Conservation (phyloP, 169 alveolate genomes). For the Cryptosporidium sp. region DNA sequence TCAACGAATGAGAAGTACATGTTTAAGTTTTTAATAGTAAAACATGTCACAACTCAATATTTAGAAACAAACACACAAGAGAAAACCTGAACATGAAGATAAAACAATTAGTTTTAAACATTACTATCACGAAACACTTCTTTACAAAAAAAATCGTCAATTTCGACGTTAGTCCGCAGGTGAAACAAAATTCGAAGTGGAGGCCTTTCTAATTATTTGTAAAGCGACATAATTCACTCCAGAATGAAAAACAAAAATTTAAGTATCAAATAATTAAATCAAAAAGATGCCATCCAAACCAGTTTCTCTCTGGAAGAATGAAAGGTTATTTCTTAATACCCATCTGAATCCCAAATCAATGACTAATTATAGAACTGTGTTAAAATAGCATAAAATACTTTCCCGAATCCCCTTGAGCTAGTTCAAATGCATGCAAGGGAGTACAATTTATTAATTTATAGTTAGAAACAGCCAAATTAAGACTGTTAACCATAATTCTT, state of each 20-base stretch:
- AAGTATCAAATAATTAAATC: neutral
- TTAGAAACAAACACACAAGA: neutral
- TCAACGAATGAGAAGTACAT: neutral
- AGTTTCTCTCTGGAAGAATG: slow-evolving; percentile 3
- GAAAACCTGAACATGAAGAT: neutral
- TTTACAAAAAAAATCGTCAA: neutral
- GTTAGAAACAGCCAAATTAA: neutral
- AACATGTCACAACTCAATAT: neutral
- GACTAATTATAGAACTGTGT: neutral
- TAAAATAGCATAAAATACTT: no score
- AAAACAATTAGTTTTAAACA: slow-evolving; percentile 23
- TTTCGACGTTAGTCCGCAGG: neutral
- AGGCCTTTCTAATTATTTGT: neutral
- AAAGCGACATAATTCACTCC: neutral
- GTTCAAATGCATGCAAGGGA: neutral
- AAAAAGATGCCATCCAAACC: neutral
- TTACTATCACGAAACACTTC: neutral
- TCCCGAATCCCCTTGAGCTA: neutral
- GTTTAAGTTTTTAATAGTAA: neutral
- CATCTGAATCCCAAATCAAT: slow-evolving; percentile 11
- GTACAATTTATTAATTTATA: neutral
- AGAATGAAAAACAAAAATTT: neutral
- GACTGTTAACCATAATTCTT: neutral
- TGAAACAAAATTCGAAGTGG: neutral
- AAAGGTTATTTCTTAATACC: slow-evolving; percentile 1